These are phyloP conservation scores for Passiflora organensis DNA, from an alignment of 345 rosid genomes.

Conservation along the genomic window DNA sequence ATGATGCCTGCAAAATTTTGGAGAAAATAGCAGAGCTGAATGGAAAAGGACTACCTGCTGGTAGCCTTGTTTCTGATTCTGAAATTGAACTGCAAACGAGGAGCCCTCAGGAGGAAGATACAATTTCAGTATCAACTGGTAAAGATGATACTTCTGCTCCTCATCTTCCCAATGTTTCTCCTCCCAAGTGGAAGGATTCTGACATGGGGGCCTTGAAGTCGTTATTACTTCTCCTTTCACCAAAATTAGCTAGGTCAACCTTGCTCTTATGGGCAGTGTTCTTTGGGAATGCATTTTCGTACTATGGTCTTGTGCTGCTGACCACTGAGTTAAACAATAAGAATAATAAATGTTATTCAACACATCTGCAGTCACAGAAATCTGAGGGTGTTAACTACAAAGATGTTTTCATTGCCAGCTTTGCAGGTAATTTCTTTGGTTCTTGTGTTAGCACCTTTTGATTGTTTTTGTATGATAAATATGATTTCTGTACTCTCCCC, in stretches of 20 bases:
- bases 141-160: constrained; percentile 3
- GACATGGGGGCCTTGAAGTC: constrained; percentile 37
- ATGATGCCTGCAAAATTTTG: constrained; percentile 56
- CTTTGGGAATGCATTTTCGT: constrained; percentile 85
- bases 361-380: constrained; percentile 17
- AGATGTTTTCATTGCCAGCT: constrained; percentile 72
- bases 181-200: constrained; percentile 32
- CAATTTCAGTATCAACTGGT: constrained; percentile 31
- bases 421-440: constrained; percentile 53
- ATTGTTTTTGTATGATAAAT: neutral
- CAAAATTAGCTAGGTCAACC: constrained; percentile 57
- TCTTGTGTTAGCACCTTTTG: neutral
- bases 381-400: constrained; percentile 49
- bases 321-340: constrained; percentile 75
- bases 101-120: constrained; percentile 32
- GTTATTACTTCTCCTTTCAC: constrained; percentile 58
- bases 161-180: constrained; percentile 1
- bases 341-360: constrained; percentile 34
- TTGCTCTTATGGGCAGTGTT: constrained; percentile 76
- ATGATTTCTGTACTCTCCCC: neutral
- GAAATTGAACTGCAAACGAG: constrained; percentile 40
- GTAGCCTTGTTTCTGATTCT: constrained; percentile 56
- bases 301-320: constrained; percentile 84
- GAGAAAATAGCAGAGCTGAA: constrained; percentile 60
- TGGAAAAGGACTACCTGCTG: constrained; percentile 51